These are phyloP conservation scores for Didymella pomorum DNA, from an alignment of 2,329 filamentous ascomycete species.

Conservation along the genomic window DNA sequence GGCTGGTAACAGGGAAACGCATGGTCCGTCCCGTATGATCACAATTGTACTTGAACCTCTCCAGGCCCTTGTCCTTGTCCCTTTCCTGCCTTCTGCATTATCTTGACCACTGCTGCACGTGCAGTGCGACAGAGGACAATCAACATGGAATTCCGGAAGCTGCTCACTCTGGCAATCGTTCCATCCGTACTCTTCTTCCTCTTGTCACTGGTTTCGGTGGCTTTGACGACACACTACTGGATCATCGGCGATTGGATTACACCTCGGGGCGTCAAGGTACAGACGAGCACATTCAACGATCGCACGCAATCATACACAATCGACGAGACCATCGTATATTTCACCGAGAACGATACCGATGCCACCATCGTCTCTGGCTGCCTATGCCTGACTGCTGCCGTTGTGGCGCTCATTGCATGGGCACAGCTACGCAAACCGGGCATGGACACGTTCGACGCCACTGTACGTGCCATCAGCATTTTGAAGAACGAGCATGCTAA, in stretches of 20 bases:
- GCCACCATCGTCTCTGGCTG: constrained; percentile 40
- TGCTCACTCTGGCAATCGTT: constrained; percentile 35
- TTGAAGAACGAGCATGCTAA: constrained; percentile 15
- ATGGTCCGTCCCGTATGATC: constrained; percentile 1
- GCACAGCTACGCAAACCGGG: constrained; percentile 32
- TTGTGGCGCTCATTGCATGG: constrained; percentile 38
- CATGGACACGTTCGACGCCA: constrained; percentile 36
- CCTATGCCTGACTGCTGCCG: constrained; percentile 33
- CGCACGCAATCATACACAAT: constrained; percentile 28
- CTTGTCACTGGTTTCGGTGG: constrained; percentile 39
- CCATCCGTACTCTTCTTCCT: constrained; percentile 38
- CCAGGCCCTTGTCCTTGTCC: constrained; percentile 13
- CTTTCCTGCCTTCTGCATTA: constrained; percentile 14
- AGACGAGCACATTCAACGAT: constrained; percentile 27
- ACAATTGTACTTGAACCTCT: constrained; percentile 19
- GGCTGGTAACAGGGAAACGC: constrained; percentile 14
- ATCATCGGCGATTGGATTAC: constrained; percentile 42
- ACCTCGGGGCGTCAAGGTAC: constrained; percentile 30
- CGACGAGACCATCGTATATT: constrained; percentile 42
- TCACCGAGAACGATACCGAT: constrained; percentile 33
- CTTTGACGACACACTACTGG: constrained; percentile 43
- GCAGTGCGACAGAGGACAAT: constrained; percentile 13
- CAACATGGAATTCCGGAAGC: constrained; percentile 31
- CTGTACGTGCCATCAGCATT: constrained; percentile 24
- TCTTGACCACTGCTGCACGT: constrained; percentile 9